phyloP scores from a whole-genome alignment of 2,329 filamentous ascomycete genomes.

The Blastomyces gilchristii region DNA sequence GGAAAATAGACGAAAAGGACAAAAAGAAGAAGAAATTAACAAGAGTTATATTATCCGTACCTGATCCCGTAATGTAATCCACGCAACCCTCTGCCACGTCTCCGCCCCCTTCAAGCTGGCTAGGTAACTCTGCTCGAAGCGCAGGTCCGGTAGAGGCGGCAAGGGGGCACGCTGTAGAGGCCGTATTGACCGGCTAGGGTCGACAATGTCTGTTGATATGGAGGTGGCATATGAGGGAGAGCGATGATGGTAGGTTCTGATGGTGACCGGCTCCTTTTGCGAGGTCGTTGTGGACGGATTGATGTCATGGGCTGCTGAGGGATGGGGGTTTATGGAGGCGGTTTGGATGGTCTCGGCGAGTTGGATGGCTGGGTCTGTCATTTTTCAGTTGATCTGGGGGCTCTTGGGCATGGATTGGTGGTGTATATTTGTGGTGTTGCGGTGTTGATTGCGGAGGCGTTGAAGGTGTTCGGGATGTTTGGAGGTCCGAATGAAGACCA shows the following conservation, averaged over 20 bases:
- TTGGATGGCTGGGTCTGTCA: constrained; percentile 53
- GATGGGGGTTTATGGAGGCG: constrained; percentile 62
- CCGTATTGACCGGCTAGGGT: constrained; percentile 27
- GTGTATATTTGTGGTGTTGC: neutral
- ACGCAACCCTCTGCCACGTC: constrained; percentile 65
- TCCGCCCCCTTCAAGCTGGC: constrained; percentile 74
- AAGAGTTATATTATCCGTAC: constrained; percentile 36
- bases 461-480: no score
- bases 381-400: constrained; percentile 24
- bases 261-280: constrained; percentile 50
- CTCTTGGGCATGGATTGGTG: neutral
- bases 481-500: no score
- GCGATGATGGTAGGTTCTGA: constrained; percentile 22
- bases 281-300: constrained; percentile 70
- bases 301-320: constrained; percentile 62
- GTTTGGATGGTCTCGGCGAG: constrained; percentile 72
- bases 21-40: neutral
- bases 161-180: constrained; percentile 40
- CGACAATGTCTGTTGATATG: constrained; percentile 40
- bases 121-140: constrained; percentile 97
- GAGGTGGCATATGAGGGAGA: constrained; percentile 29
- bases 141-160: constrained; percentile 67
- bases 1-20: neutral
- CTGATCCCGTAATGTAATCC: constrained; percentile 84
- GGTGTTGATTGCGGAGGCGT: no score